phyloP scores from a whole-genome alignment of 2,329 filamentous ascomycete species.

The Aspergillus aculeatus region DNA sequence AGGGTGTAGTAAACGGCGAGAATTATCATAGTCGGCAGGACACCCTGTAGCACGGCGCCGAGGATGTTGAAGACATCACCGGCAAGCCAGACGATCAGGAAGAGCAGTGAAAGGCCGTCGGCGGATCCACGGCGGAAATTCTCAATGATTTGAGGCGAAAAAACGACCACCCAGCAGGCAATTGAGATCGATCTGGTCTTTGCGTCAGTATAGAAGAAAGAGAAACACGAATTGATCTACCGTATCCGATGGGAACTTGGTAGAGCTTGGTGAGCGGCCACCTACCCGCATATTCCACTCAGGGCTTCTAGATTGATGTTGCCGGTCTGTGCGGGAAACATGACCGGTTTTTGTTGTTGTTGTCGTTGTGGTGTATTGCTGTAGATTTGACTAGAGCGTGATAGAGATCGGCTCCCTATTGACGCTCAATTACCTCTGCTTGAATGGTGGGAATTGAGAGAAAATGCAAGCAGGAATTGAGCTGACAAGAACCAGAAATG shows the following conservation, averaged over 20 bases:
- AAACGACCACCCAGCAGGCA: constrained; percentile 96
- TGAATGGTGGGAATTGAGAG: background rate
- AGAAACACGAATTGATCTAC: background rate
- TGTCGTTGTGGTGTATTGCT: background rate
- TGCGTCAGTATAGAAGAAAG: constrained; percentile 6
- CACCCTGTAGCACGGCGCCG: constrained; percentile 85
- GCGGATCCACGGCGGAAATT: constrained; percentile 84
- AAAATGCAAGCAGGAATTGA: background rate
- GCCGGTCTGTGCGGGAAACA: constrained; percentile 41
- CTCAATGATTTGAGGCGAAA: constrained; percentile 93
- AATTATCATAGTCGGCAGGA: constrained; percentile 93
- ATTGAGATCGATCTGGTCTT: constrained; percentile 79
- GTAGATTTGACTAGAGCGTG: background rate
- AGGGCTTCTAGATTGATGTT: constrained; percentile 86
- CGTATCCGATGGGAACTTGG: background rate
- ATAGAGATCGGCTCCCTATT: constrained; percentile 5
- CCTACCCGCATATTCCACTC: constrained; percentile 84
- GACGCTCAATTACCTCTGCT: background rate
- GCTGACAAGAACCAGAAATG: background rate
- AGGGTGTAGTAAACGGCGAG: constrained; percentile 93
- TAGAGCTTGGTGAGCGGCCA: background rate
- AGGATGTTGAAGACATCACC: constrained; percentile 97
- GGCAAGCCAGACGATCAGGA: constrained; percentile 87
- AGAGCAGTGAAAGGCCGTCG: constrained; percentile 85
- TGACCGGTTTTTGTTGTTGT: constrained; percentile 15